Conservation (phyloP, 2,329 filamentous ascomycete genomes). For the Botrytis tulipae region DNA sequence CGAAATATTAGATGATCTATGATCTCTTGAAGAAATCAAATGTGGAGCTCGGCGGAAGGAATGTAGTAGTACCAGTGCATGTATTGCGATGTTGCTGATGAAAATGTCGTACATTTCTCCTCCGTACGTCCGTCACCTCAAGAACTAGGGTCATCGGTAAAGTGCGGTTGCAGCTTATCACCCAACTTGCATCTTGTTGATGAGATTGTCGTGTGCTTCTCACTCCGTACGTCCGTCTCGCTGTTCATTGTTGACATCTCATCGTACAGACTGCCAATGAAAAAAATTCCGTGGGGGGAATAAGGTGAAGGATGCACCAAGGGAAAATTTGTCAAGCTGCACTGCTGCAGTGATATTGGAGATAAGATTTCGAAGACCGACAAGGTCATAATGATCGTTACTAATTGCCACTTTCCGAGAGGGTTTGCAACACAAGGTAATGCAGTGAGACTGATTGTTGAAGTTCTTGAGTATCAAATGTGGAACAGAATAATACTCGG, state of each 20-base stretch:
- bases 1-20: background rate
- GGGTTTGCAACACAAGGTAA: background rate
- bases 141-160: conserved; percentile 10
- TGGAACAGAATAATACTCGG: background rate
- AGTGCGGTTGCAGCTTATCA: background rate
- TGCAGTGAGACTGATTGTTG: conserved; percentile 11
- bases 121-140: conserved; percentile 1
- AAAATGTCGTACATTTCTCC: conserved; percentile 3
- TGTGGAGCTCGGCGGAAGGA: background rate
- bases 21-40: background rate
- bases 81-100: background rate
- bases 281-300: background rate
- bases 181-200: background rate
- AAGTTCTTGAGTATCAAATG: conserved; percentile 1
- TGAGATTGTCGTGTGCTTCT: conserved; percentile 4
- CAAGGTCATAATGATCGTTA: background rate
- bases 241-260: background rate
- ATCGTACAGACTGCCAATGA: conserved; percentile 9
- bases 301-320: conserved; percentile 1
- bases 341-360: conserved; percentile 9
- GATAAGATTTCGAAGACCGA: conserved; percentile 8
- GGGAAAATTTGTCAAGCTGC: background rate
- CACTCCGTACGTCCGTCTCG: conserved; percentile 4
- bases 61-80: background rate
- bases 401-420: background rate